Percentiles rank a stretch among this genome's conserved stretches.
Evolutionary conservation across 306 rosid species (phyloP).

Genomic region (Senna siamea): DNA sequence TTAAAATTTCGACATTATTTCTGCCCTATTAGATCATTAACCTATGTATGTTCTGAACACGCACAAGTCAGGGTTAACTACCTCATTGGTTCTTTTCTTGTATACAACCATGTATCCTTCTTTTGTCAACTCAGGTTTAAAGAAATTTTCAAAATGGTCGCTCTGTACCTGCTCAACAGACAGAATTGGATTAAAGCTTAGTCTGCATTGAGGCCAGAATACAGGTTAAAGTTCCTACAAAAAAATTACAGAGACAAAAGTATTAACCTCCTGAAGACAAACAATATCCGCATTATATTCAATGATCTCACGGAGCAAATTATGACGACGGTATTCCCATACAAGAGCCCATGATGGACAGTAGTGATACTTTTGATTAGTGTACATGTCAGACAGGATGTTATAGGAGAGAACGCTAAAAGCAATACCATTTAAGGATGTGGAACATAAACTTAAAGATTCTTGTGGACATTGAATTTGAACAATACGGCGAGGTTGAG

Average conservation of each 20-base stretch:
- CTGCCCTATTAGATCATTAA: not conserved
- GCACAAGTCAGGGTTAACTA: constrained; percentile 11
- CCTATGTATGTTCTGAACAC: not conserved
- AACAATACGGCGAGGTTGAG: constrained; percentile 34
- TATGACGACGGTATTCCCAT: constrained; percentile 46
- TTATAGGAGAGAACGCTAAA: constrained; percentile 51
- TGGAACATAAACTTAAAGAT: constrained; percentile 10
- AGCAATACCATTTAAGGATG: not conserved
- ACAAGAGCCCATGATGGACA: constrained; percentile 46
- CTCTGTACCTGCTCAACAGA: constrained; percentile 41
- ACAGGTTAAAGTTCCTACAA: not conserved
- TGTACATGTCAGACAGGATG: constrained; percentile 31
- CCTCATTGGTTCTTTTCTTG: constrained; percentile 35
- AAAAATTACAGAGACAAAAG: not conserved
- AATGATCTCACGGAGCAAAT: constrained; percentile 43
- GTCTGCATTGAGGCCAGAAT: not conserved
- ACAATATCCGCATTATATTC: constrained; percentile 46
- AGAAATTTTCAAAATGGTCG: constrained; percentile 43
- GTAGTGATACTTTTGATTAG: not conserved
- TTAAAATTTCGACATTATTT: not conserved
- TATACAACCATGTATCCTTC: constrained; percentile 38
- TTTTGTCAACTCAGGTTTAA: constrained; percentile 42
- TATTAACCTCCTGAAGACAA: constrained; percentile 53
- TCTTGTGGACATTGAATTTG: not conserved
- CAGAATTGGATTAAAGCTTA: not conserved